Evolutionary conservation across 495 filamentous ascomycete species (phyloP).

Genomic region (Podospora comata): DNA sequence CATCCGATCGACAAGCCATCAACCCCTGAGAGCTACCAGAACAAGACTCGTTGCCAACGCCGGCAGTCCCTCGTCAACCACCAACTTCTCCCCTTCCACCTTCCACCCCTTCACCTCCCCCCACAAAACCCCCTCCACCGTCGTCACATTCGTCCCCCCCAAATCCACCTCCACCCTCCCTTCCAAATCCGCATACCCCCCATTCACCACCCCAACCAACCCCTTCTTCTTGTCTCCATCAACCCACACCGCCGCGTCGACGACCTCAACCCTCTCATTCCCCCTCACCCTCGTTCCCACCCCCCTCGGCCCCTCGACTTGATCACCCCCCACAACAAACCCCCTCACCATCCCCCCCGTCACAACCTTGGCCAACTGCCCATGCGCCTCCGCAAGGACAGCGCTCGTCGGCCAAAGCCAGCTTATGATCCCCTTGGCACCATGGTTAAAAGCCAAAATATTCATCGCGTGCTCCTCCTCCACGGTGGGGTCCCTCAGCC

Average conservation of each 20-base stretch:
- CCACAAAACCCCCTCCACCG: slow-evolving; percentile 25
- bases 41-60: slow-evolving; percentile 30
- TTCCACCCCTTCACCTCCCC: slow-evolving; percentile 23
- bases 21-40: slow-evolving; percentile 20
- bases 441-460: slow-evolving; percentile 59
- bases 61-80: slow-evolving; percentile 18
- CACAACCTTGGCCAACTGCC: slow-evolving; percentile 45
- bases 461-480: slow-evolving; percentile 60
- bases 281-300: slow-evolving; percentile 10
- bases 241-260: slow-evolving; percentile 49
- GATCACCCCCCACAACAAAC: slow-evolving; percentile 43
- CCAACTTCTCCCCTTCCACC: slow-evolving; percentile 23
- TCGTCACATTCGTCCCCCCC: slow-evolving; percentile 18
- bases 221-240: slow-evolving; percentile 24
- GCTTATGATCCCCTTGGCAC: slow-evolving; percentile 51
- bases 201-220: slow-evolving; percentile 48
- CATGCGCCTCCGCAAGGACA: slow-evolving; percentile 43
- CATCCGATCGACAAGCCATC: too few relatives aligned
- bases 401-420: slow-evolving; percentile 55
- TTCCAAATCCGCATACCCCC: slow-evolving; percentile 31
- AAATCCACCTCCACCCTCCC: slow-evolving; percentile 24
- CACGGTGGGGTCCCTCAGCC: slow-evolving; percentile 53
- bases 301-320: slow-evolving; percentile 22
- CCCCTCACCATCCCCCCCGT: slow-evolving; percentile 36
- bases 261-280: slow-evolving; percentile 14